Conservation (phyloP, 139 green algal species). For the Pycnococcus provasolii region DNA sequence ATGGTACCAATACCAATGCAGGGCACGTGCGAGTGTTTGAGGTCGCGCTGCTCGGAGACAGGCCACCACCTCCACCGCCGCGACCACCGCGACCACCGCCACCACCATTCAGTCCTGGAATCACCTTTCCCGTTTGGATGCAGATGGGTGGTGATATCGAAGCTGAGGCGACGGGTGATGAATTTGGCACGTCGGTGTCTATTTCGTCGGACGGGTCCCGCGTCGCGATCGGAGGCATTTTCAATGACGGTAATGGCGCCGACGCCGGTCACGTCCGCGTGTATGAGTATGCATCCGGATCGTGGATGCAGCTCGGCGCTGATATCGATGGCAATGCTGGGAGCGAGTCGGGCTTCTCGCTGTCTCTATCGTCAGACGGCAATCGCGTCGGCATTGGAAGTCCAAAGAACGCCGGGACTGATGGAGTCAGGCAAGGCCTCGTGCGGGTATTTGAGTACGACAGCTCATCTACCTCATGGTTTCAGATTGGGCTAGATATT, state of each 20-base stretch:
- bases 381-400: not conserved
- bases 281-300: not conserved
- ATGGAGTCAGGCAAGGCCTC: not conserved
- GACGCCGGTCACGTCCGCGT: not conserved
- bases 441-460: not conserved
- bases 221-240: not conserved
- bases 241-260: not conserved
- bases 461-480: not conserved
- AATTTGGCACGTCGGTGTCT: not conserved
- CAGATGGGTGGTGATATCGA: not conserved
- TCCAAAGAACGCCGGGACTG: not conserved
- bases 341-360: not conserved
- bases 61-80: too few species aligned
- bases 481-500: not conserved
- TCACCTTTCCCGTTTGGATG: not conserved
- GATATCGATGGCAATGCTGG: not conserved
- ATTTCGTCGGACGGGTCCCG: not conserved
- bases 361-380: not conserved
- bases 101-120: too few species aligned
- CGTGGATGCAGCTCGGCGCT: not conserved
- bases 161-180: not conserved
- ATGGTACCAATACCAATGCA: not conserved
- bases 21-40: conserved; percentile 3
- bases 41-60: too few species aligned
- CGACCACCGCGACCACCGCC: too few species aligned